Base-by-base conservation (phyloP, 805 yeast species). In the Candida anglica region DNA sequence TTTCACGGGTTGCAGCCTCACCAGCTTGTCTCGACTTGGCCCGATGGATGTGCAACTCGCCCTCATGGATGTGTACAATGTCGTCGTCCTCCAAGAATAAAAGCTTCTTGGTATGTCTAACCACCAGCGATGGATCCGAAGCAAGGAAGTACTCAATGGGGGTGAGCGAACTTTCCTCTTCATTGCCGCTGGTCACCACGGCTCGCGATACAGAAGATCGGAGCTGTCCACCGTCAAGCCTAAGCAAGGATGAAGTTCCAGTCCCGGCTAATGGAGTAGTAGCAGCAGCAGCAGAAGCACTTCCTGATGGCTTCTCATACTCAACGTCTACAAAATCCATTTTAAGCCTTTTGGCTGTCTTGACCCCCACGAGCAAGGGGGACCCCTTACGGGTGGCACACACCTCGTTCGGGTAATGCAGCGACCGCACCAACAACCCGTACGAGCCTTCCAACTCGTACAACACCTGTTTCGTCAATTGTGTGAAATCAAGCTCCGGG, bases 311-410 rank as follows among this genome's bases (percentile, higher is more conserved):
- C 46, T 85, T 95, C 28, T 94, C 93, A 71, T 89, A 93, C 66
- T 93, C 98, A 35, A 93, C 96, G 59, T 93, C 98, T 36, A 93
- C 98, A 53, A 93, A 91, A 62, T 93, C 98, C 46, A 91, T 96
- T 67, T 91, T 93, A 62, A 93, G 78, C 60, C 87, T 89, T 62
- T 79, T 83, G 56, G 88, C 95, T 33, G 97, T 86, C 70, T 87
- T 93, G 47, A 93, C 98, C 66, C 98, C 98, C 44, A 93, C 86
- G 53, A 93, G 75, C 56, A 93, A 72, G 15, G 98, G 98, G 30
- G 98, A 89, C 52, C 98, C 98, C 64, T 89, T 91, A 71, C 98
- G 85, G 28, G 97, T 88, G 47, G 96, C 98, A 52, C 91, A 83
- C 32, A 89, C 80, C 70, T 93, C 98, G 60, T 89, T 85, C 27